Evolutionary conservation across 2,329 filamentous ascomycete genomes (phyloP), one percentile per base, ranked within the genome.

Genomic region (Amphichorda felina): DNA sequence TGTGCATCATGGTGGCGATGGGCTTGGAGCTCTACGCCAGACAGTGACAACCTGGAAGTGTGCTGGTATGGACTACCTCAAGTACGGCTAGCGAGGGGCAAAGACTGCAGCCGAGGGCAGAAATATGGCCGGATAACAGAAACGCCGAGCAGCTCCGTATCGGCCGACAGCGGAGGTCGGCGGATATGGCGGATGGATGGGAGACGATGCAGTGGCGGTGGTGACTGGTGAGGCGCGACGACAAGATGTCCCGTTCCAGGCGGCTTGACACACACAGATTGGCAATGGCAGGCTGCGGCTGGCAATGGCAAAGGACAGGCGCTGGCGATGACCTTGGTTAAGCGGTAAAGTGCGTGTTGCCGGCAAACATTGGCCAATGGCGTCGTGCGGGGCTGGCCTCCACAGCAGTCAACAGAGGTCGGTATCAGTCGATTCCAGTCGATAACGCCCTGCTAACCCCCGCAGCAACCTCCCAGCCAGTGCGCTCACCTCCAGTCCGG

Each of bases 291-390:
- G n/a, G n/a, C n/a, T n/a, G 21, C 21, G 10, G 21, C 10, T 24
- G 6, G 21, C 21, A 6, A 24, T 6, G 6, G 21, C 21, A 24
- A 24, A 10, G 6, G 6, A 10, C 21, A 24, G 10, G 21, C 21
- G 10, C 6, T 24, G 21, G 21, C 13, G 27, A 6, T 26, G 33
- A 42, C 49, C 47, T 51, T 47, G 46, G 48, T 49, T 50, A 45
- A 38, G 40, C 45, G 41, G 41, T 29, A 49, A 46, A 41, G 15
- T 29, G 8, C 24, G n/a, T 35, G 43, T 47, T 36, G 27, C 34
- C 34, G 34, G 14, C 49, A 46, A n/a, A 41, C 37, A 54, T 55
- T 55, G 52, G 26, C 51, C 51, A 54, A 53, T 51, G 14, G 18
- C 28, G 30, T 36, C 31, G 35, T 43, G 42, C 30, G 43, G 43